These are phyloP conservation scores for Globisporangium viniferum DNA, from an alignment of 352 stramenopile species.

Conservation along the genomic window DNA sequence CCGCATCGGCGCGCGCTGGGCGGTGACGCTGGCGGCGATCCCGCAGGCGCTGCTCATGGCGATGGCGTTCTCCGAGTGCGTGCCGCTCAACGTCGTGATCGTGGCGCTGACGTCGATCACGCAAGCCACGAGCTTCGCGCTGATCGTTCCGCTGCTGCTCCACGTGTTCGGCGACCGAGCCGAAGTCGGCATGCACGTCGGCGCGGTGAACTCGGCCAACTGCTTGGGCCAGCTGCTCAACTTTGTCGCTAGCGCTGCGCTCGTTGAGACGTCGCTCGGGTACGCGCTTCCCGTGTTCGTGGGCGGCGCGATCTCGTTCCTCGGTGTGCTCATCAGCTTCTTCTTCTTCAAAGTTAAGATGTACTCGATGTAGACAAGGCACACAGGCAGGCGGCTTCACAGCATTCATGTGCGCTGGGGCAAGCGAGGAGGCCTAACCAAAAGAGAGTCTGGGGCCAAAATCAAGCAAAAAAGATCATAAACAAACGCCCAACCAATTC, in stretches of 20 bases:
- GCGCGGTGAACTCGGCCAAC: conserved; percentile 51
- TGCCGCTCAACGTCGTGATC: conserved; percentile 31
- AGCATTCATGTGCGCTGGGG: background rate
- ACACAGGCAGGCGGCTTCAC: background rate
- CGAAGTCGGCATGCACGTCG: conserved; percentile 49
- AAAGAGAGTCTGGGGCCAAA: background rate
- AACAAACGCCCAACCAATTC: background rate
- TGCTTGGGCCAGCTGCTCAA: conserved; percentile 54
- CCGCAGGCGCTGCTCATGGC: conserved; percentile 41
- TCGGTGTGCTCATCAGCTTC: conserved; percentile 59
- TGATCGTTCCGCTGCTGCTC: conserved; percentile 49
- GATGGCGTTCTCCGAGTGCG: conserved; percentile 38
- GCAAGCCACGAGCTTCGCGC: conserved; percentile 37
- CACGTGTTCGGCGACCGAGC: conserved; percentile 37
- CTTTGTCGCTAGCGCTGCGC: conserved; percentile 37
- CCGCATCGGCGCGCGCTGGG: conserved; percentile 29
- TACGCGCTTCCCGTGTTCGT: conserved; percentile 29
- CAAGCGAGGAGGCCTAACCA: background rate
- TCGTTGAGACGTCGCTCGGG: conserved; percentile 26
- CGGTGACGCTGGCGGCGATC: conserved; percentile 31
- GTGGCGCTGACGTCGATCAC: conserved; percentile 43
- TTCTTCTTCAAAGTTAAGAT: conserved; percentile 69
- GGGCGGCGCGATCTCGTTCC: conserved; percentile 39
- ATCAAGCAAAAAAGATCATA: background rate
- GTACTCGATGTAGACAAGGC: conserved; percentile 55